A percentile compares a stretch with the other conserved stretches of the same genome.
Evolutionary conservation across 495 filamentous ascomycete species (phyloP).

Genomic region (Halenospora varia): DNA sequence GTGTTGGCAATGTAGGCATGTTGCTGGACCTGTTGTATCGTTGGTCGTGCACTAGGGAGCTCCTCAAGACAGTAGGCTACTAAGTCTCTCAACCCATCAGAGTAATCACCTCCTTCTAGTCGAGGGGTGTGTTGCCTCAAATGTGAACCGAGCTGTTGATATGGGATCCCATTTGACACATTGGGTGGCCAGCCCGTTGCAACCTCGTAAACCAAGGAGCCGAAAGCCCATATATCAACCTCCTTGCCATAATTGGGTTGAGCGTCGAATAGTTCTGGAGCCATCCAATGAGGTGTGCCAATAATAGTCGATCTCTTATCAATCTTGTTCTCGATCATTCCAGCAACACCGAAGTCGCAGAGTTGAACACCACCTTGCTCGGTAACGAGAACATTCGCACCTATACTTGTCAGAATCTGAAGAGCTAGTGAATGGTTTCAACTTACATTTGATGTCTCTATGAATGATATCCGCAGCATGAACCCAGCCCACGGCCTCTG

Average conservation of each 20-base stretch:
- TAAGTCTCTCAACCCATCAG: constrained; percentile 68
- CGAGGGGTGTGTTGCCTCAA: constrained; percentile 60
- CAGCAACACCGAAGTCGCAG: constrained; percentile 94
- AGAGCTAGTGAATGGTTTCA: not conserved
- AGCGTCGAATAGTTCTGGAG: constrained; percentile 73
- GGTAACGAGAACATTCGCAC: constrained; percentile 85
- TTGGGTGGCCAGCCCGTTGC: constrained; percentile 84
- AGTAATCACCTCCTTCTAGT: constrained; percentile 74
- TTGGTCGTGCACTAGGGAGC: constrained; percentile 68
- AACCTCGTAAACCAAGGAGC: constrained; percentile 86
- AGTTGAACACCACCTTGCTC: constrained; percentile 85
- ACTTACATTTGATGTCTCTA: constrained; percentile 85
- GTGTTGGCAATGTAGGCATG: constrained; percentile 63
- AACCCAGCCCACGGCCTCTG: constrained; percentile 77
- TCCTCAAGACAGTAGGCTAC: constrained; percentile 77
- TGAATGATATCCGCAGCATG: constrained; percentile 93
- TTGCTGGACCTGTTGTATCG: constrained; percentile 59
- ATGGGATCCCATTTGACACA: constrained; percentile 43
- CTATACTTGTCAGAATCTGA: constrained; percentile 34
- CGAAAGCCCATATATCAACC: constrained; percentile 95
- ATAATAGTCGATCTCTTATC: constrained; percentile 92
- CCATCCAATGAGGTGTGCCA: constrained; percentile 96
- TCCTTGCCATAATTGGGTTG: constrained; percentile 56
- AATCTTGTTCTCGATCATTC: constrained; percentile 72
- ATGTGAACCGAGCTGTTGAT: constrained; percentile 51